phyloP scores from a whole-genome alignment of 2,329 filamentous ascomycete species.

The Apiospora phragmitis region DNA sequence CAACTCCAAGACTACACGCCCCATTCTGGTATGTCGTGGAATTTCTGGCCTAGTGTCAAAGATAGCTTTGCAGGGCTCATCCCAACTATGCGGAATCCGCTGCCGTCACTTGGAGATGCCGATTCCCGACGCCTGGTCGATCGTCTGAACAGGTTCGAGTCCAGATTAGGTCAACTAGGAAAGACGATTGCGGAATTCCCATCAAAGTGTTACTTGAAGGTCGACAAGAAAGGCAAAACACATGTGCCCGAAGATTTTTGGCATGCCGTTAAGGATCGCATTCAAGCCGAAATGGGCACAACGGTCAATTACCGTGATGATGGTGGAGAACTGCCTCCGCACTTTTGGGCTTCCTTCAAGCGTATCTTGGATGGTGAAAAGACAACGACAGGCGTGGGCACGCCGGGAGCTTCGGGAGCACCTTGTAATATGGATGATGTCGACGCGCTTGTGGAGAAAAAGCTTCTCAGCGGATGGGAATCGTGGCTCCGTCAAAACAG shows the following conservation, averaged over 20 bases:
- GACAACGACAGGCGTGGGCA: slow-evolving; percentile 21
- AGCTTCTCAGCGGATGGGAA: slow-evolving; percentile 46
- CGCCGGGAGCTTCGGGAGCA: too few species aligned
- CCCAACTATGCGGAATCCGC: slow-evolving; percentile 16
- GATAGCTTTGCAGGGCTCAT: slow-evolving; percentile 21
- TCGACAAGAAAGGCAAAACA: slow-evolving; percentile 50
- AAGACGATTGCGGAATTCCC: slow-evolving; percentile 47
- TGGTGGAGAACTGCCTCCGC: slow-evolving; percentile 30
- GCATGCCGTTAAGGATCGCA: slow-evolving; percentile 59
- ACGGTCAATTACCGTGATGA: slow-evolving; percentile 39
- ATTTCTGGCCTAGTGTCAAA: slow-evolving; percentile 6
- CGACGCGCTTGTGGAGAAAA: slow-evolving; percentile 29
- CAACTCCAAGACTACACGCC: not conserved
- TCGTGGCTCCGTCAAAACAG: slow-evolving; percentile 54
- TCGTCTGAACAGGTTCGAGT: slow-evolving; percentile 27
- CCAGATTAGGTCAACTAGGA: slow-evolving; percentile 31
- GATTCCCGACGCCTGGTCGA: slow-evolving; percentile 13
- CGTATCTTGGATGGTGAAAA: slow-evolving; percentile 42
- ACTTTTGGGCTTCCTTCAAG: slow-evolving; percentile 45
- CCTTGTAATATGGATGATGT: slow-evolving; percentile 19
- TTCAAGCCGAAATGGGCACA: slow-evolving; percentile 48
- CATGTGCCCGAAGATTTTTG: slow-evolving; percentile 64
- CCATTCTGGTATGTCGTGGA: not conserved
- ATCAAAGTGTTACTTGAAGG: slow-evolving; percentile 54
- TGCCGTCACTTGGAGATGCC: not conserved